Base-by-base conservation (phyloP, 1,139 yeast genomes). In the Oligophagozyma castellii region DNA sequence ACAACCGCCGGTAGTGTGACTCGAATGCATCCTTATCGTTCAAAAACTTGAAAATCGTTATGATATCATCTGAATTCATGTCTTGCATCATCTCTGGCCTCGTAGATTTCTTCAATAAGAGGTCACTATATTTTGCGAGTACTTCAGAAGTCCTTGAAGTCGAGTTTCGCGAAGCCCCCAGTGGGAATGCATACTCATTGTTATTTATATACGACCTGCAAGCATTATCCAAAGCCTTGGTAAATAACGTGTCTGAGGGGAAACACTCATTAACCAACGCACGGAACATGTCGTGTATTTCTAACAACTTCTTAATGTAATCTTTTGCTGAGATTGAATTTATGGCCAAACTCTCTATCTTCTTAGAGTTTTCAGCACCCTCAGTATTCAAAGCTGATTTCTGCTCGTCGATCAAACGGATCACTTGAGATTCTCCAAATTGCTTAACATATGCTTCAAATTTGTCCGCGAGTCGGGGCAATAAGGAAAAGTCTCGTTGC, bases 1-100 rank as follows among this genome's bases (percentile, higher is more conserved):
- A 65, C 48, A 78, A 64, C 43, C 95, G 73, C 53, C 96, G 74
- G 56, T 89, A 92, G 57, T 80, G 80, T 42, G 77, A 80, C 58
- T 89, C 98, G 56, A 92, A 92, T 23, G 92, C 80, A 60, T 92
- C 98, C 54, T 86, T 86, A 53, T 89, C 96, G 31, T 81, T 86
- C 33, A 92, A 68, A 51, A 81, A 89, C 47, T 77, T 79, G 63
- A 92, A 83, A 16, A 89, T 67, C 18, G 73, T 70, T 83, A 89
- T 81, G 46, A 89, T 70, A 44, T 86, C 89, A 42, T 78, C 86
- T 24, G 57, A 54, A 35, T 76, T 80, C 74, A 86, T 72, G 45
- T 78, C 89, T 34, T 63, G 59, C 19, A 64, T 56, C 12, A 70
- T 63, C 38, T 76, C 89, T 1, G 73, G 62, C 48, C 78, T 76